phyloP scores from a whole-genome alignment of 2,329 filamentous ascomycete species.

The Penicillium concentricum region DNA sequence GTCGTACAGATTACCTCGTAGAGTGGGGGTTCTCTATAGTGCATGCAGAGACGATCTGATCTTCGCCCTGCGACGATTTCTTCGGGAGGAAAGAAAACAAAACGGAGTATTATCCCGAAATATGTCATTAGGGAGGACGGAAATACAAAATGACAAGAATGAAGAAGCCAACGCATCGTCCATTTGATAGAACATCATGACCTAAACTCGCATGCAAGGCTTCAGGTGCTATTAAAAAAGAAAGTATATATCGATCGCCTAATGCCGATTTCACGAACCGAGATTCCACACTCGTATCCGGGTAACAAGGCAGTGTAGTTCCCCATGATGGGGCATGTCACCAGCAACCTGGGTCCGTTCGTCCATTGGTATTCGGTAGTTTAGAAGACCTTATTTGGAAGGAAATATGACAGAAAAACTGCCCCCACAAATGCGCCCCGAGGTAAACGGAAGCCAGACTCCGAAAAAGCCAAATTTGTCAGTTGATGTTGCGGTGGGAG shows the following conservation, averaged over 20 bases:
- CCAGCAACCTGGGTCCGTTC: neutral
- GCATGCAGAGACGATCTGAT: neutral
- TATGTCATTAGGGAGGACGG: too few species aligned
- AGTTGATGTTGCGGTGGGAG: neutral
- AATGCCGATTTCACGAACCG: neutral
- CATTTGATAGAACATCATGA: conserved; percentile 7
- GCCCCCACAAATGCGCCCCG: neutral
- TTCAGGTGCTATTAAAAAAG: neutral
- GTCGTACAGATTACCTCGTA: neutral
- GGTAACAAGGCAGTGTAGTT: conserved; percentile 7
- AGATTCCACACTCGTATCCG: neutral
- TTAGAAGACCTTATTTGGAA: neutral
- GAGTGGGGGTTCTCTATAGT: neutral
- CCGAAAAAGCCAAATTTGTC: neutral
- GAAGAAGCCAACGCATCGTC: neutral
- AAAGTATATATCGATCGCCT: neutral
- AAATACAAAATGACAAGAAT: neutral
- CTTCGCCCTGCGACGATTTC: neutral
- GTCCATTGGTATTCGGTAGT: neutral
- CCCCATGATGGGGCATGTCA: conserved; percentile 2
- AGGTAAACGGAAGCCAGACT: neutral
- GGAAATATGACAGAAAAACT: neutral
- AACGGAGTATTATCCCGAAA: neutral
- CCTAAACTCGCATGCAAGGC: neutral
- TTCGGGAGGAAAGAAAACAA: neutral